Conservation (phyloP, 2,329 filamentous ascomycete species). For the Alternaria ethzedia region DNA sequence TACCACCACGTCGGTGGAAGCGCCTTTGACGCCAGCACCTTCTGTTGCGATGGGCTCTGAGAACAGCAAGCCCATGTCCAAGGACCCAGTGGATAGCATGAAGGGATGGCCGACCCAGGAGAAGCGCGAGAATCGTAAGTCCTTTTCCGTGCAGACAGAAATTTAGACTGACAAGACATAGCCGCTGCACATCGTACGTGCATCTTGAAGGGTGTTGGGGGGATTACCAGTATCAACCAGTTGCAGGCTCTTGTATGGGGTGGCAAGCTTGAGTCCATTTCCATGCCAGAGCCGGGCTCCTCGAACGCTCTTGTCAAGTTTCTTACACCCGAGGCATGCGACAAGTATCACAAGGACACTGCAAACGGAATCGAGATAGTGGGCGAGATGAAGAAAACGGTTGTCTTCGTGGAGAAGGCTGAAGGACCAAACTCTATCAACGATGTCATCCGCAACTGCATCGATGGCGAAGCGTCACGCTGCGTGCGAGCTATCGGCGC, state of each 20-base stretch:
- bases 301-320: slow-evolving; percentile 41
- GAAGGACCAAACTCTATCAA: slow-evolving; percentile 43
- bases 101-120: slow-evolving; percentile 37
- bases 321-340: slow-evolving; percentile 39
- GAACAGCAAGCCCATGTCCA: background rate
- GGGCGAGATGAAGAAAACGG: slow-evolving; percentile 20
- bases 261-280: slow-evolving; percentile 42
- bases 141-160: background rate
- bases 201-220: slow-evolving; percentile 33
- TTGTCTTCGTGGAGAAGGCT: slow-evolving; percentile 39
- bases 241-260: slow-evolving; percentile 49
- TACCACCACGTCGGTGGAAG: background rate
- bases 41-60: background rate
- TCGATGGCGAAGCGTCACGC: slow-evolving; percentile 52
- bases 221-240: slow-evolving; percentile 30
- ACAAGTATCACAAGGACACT: slow-evolving; percentile 43
- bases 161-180: slow-evolving; percentile 16
- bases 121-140: slow-evolving; percentile 40
- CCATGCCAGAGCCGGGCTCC: slow-evolving; percentile 31
- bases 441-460: slow-evolving; percentile 50
- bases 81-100: slow-evolving; percentile 16
- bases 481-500: slow-evolving; percentile 54
- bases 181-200: slow-evolving; percentile 32
- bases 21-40: background rate
- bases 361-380: slow-evolving; percentile 42